phyloP scores from a whole-genome alignment of 345 rosid species.

The Streptanthus diversifolius region DNA sequence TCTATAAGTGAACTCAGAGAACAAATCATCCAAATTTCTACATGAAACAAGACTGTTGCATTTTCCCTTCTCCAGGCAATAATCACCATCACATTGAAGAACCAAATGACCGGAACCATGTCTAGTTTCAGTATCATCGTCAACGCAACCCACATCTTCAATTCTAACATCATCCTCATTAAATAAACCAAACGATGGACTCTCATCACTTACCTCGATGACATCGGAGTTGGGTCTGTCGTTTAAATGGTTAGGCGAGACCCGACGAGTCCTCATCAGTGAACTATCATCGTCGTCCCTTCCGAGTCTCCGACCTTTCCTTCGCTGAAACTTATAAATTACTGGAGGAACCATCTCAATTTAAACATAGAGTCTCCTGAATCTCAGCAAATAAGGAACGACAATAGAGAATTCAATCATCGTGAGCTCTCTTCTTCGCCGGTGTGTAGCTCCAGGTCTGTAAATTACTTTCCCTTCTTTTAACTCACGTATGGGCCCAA shows the following conservation, averaged over 20 bases:
- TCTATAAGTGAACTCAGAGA: background rate
- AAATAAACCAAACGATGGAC: background rate
- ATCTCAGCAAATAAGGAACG: background rate
- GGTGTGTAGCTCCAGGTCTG: background rate
- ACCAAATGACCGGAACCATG: background rate
- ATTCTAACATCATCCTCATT: background rate
- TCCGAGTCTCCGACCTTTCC: background rate
- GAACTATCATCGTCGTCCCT: conserved; percentile 1
- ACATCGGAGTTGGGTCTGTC: conserved; percentile 1
- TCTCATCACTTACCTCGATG: conserved; percentile 3
- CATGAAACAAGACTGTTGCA: background rate
- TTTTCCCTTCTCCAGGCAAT: background rate
- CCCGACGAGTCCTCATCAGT: background rate
- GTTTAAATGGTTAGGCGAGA: background rate
- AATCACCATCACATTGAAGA: background rate
- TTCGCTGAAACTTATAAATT: conserved; percentile 14
- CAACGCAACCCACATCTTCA: background rate
- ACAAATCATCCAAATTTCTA: conserved; percentile 18
- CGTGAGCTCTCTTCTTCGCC: background rate
- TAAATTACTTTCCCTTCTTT: background rate
- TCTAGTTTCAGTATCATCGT: background rate
- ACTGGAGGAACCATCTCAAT: conserved; percentile 18
- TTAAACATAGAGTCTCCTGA: background rate
- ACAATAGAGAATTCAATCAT: background rate
- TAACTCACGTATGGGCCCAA: background rate